Percentiles rank a stretch among this genome's conserved stretches.
These are phyloP conservation scores for Ceratocystis cubensis DNA, from an alignment of 2,329 filamentous ascomycete species.

Conservation along the genomic window DNA sequence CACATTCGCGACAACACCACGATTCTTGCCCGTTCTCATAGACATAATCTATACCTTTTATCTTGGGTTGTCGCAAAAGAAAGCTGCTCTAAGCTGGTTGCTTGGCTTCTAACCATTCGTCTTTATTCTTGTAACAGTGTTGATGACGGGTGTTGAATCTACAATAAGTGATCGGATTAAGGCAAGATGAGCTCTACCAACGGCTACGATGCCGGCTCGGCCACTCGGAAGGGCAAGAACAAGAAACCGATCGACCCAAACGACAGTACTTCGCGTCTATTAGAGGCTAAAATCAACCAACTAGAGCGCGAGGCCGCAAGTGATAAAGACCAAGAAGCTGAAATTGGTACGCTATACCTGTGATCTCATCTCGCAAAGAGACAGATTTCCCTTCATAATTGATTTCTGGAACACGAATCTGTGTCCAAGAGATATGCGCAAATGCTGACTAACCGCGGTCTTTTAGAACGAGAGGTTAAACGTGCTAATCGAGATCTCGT, in stretches of 20 bases:
- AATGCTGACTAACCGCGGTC: constrained; percentile 14
- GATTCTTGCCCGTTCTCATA: background rate
- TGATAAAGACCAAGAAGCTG: constrained; percentile 88
- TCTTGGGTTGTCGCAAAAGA: background rate
- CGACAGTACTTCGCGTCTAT: constrained; percentile 74
- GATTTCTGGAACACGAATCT: background rate
- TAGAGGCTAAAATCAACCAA: constrained; percentile 89
- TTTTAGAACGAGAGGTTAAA: constrained; percentile 76
- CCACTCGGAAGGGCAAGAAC: constrained; percentile 61
- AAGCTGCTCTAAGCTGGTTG: background rate
- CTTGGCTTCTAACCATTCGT: background rate
- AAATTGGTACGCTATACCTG: constrained; percentile 59
- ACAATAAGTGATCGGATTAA: background rate
- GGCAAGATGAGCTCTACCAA: constrained; percentile 13
- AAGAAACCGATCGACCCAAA: constrained; percentile 76
- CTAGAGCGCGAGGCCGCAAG: constrained; percentile 85
- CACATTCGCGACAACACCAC: background rate
- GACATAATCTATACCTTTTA: background rate
- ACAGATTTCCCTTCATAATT: background rate
- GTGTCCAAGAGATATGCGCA: background rate
- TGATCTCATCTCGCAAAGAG: background rate
- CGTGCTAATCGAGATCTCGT: constrained; percentile 85
- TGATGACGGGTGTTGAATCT: constrained; percentile 3
- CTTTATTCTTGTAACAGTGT: background rate
- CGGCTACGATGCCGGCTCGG: constrained; percentile 5